These are phyloP conservation scores for Boletus vinaceobasis DNA, from an alignment of 768 basidiomycete species.

Conservation along the genomic window DNA sequence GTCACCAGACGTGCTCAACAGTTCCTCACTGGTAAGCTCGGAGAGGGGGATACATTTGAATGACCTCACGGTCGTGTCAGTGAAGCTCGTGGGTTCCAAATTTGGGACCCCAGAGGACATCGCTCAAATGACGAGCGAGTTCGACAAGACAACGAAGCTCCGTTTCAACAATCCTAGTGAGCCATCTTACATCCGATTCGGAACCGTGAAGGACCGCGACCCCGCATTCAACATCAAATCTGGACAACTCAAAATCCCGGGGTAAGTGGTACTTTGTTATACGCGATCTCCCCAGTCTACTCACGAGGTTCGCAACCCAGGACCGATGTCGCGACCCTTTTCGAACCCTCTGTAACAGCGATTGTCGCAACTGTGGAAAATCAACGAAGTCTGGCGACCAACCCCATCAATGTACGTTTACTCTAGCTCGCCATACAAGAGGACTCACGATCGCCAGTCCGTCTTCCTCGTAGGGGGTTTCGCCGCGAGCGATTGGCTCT, in stretches of 20 bases:
- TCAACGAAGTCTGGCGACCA: conserved; percentile 17
- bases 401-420: conserved; percentile 24
- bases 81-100: conserved; percentile 37
- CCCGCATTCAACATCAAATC: conserved; percentile 37
- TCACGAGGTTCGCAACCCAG: conserved; percentile 9
- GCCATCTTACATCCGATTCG: conserved; percentile 47
- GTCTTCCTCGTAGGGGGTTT: conserved; percentile 47
- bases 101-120: conserved; percentile 40
- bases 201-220: conserved; percentile 42
- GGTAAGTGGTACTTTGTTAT: conserved; percentile 18
- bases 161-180: conserved; percentile 39
- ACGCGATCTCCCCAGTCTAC: not conserved
- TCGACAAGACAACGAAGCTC: conserved; percentile 48
- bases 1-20: conserved; percentile 42
- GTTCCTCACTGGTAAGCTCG: conserved; percentile 37
- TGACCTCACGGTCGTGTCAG: conserved; percentile 25
- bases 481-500: conserved; percentile 44
- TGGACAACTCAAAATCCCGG: conserved; percentile 45
- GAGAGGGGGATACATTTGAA: not conserved
- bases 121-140: conserved; percentile 38
- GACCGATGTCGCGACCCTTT: conserved; percentile 29
- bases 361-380: conserved; percentile 26
- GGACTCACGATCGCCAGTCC: conserved; percentile 19
- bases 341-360: conserved; percentile 24
- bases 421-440: not conserved